Evolutionary conservation across 441 rosid species (phyloP).

Genomic region (Hura crepitans): DNA sequence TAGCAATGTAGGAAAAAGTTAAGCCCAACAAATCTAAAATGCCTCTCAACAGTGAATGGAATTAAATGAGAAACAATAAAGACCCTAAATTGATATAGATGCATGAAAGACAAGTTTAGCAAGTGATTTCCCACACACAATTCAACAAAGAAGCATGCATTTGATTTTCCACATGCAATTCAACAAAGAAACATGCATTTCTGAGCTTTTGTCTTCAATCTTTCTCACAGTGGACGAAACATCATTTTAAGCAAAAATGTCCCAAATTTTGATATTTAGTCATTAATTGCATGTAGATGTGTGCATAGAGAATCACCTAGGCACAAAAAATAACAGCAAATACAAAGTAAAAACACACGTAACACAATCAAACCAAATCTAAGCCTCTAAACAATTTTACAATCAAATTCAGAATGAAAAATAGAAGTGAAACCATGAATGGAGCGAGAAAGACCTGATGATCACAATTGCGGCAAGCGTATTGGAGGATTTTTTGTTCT

Average conservation of each 20-base stretch:
- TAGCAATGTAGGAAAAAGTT: not conserved
- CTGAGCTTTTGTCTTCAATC: not conserved
- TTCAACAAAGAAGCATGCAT: too few species aligned
- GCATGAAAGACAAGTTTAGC: too few species aligned
- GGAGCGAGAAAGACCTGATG: slow-evolving; percentile 51
- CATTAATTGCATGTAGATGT: too few species aligned
- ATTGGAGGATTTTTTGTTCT: slow-evolving; percentile 61
- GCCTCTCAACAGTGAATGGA: not conserved
- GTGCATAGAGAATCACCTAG: too few species aligned
- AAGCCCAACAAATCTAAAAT: not conserved
- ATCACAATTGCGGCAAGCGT: slow-evolving; percentile 90
- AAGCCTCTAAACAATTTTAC: not conserved
- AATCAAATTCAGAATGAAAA: not conserved
- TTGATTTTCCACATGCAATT: too few species aligned
- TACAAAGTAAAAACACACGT: too few species aligned
- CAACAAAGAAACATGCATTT: not conserved
- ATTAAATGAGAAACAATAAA: not conserved
- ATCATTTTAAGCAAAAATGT: not conserved
- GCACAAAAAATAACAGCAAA: too few species aligned
- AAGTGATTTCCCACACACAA: not conserved
- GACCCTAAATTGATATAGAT: too few species aligned
- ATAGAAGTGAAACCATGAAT: not conserved
- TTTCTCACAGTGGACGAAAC: not conserved
- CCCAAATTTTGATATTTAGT: too few species aligned
- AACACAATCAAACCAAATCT: not conserved